A percentile compares a stretch with the other conserved stretches of the same genome.
These are phyloP conservation scores for Mycena galericulata DNA, from an alignment of 768 basidiomycete genomes.

Conservation along the genomic window DNA sequence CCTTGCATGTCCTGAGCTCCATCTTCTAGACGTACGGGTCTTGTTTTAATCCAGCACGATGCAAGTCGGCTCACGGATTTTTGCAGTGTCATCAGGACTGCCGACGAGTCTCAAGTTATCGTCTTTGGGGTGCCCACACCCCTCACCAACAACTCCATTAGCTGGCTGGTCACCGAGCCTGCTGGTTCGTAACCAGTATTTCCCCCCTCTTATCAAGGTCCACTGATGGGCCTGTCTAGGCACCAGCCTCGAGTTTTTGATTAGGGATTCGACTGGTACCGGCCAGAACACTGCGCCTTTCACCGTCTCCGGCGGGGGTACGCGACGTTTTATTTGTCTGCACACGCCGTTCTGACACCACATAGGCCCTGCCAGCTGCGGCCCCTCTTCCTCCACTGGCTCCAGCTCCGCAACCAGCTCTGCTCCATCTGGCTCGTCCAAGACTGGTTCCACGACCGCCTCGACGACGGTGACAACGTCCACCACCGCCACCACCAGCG, in stretches of 20 bases:
- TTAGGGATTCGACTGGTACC: constrained; percentile 20
- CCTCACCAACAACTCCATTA: constrained; percentile 25
- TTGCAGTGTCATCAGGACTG: constrained; percentile 11
- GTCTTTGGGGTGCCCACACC: constrained; percentile 1
- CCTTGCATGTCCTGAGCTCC: not conserved
- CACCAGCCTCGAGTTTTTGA: constrained; percentile 7
- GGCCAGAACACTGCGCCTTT: constrained; percentile 13
- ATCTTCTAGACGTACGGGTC: constrained; percentile 14
- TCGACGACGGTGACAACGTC: no score
- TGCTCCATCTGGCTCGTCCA: no score
- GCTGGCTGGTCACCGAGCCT: constrained; percentile 11
- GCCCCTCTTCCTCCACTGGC: not conserved
- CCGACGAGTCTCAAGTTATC: not conserved
- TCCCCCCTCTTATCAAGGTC: not conserved
- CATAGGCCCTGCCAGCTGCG: constrained; percentile 13
- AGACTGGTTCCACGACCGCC: no score
- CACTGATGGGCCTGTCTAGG: not conserved
- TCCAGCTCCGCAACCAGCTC: no score
- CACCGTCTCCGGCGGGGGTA: constrained; percentile 5
- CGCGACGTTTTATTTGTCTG: not conserved
- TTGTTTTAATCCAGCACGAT: not conserved
- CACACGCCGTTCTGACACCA: not conserved
- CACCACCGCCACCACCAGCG: no score
- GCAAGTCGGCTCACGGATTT: not conserved
- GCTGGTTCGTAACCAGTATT: constrained; percentile 1